phyloP scores from a whole-genome alignment of 108 stramenopile species.

The Skeletonema costatum region DNA sequence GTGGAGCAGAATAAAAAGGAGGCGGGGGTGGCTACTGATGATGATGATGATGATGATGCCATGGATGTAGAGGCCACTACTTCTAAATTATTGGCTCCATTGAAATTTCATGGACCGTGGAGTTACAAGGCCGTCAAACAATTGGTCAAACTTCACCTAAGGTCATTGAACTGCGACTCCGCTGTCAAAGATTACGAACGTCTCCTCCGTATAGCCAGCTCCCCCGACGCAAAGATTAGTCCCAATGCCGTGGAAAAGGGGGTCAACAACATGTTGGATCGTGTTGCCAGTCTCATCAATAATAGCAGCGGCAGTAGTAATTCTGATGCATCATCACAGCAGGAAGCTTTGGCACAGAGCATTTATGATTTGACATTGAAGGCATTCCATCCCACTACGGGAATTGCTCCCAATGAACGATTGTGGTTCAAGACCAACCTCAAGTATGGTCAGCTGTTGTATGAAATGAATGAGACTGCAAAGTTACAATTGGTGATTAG shows the following conservation, averaged over 20 bases:
- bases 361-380: slow-evolving; percentile 80
- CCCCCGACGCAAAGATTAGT: slow-evolving; percentile 61
- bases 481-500: slow-evolving; percentile 87
- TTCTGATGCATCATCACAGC: background rate
- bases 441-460: slow-evolving; percentile 92
- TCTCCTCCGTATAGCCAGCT: slow-evolving; percentile 71
- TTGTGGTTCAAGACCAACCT: slow-evolving; percentile 95
- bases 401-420: slow-evolving; percentile 83
- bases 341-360: slow-evolving; percentile 49
- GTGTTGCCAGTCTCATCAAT: slow-evolving; percentile 68
- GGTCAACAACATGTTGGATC: slow-evolving; percentile 90
- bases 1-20: slow-evolving; percentile 35
- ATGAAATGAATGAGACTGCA: slow-evolving; percentile 86
- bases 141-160: slow-evolving; percentile 83
- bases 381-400: slow-evolving; percentile 72
- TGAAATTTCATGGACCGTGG: slow-evolving; percentile 76
- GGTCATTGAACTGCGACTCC: slow-evolving; percentile 42
- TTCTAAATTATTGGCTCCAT: background rate
- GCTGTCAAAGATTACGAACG: slow-evolving; percentile 65
- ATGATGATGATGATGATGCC: slow-evolving; percentile 16
- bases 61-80: slow-evolving; percentile 15
- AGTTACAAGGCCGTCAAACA: slow-evolving; percentile 92
- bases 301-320: slow-evolving; percentile 31
- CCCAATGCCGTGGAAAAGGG: slow-evolving; percentile 94
- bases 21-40: slow-evolving; percentile 28